A percentile compares a stretch with the other conserved stretches of the same genome.
These are phyloP conservation scores for Ramalina peruviana DNA, from an alignment of 495 filamentous ascomycete genomes.

Conservation along the genomic window DNA sequence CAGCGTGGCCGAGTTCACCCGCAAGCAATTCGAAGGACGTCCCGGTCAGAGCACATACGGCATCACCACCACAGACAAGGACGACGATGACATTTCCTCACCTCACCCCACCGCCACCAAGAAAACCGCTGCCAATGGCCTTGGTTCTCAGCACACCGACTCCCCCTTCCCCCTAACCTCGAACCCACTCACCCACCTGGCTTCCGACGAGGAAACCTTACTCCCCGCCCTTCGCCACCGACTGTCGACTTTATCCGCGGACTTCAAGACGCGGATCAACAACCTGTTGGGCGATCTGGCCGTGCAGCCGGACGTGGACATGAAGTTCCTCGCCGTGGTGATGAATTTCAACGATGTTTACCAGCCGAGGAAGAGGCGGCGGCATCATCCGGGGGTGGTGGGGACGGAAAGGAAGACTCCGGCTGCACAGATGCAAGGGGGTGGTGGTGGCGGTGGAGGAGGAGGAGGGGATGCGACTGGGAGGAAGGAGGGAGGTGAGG, in stretches of 20 bases:
- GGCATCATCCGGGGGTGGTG: conserved; percentile 17
- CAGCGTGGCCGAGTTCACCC: conserved; percentile 84
- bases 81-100: conserved; percentile 17
- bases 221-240: conserved; percentile 62
- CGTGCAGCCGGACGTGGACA: conserved; percentile 87
- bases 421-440: background rate
- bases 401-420: conserved; percentile 12
- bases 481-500: background rate
- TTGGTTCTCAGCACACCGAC: conserved; percentile 1
- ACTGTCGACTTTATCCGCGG: conserved; percentile 51
- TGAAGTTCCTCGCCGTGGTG: conserved; percentile 86
- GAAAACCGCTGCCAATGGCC: conserved; percentile 1
- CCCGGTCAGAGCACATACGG: conserved; percentile 49
- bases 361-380: conserved; percentile 50
- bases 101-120: conserved; percentile 1
- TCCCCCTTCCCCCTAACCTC: conserved; percentile 23
- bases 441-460: background rate
- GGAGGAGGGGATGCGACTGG: background rate
- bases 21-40: conserved; percentile 60
- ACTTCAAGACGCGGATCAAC: conserved; percentile 64
- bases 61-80: conserved; percentile 31
- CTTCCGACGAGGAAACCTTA: conserved; percentile 42
- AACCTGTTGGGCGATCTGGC: conserved; percentile 76
- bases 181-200: conserved; percentile 18
- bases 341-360: conserved; percentile 99